Percentiles rank a stretch among this genome's conserved stretches.
Conservation (phyloP, 495 filamentous ascomycete species). For the Aspergillus steynii region DNA sequence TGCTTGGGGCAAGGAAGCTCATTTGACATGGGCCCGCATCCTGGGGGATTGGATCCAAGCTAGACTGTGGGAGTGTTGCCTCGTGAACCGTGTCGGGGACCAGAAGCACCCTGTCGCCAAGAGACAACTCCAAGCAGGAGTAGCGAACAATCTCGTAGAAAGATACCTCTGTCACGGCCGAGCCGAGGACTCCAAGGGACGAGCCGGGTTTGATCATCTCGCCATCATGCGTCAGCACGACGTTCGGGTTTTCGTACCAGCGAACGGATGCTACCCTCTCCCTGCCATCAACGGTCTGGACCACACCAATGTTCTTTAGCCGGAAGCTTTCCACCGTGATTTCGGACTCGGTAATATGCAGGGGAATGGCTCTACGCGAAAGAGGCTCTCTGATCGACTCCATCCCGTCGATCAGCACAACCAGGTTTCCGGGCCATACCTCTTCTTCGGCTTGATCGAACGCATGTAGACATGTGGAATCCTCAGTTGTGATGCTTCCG, state of each 20-base stretch:
- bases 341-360: slow-evolving; percentile 6
- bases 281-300: slow-evolving; percentile 54
- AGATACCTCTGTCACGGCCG: slow-evolving; percentile 50
- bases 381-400: slow-evolving; percentile 4
- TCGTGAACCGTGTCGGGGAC: slow-evolving; percentile 28
- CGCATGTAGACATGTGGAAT: slow-evolving; percentile 40
- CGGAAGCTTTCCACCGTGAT: neutral
- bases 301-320: slow-evolving; percentile 52
- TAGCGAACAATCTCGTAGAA: slow-evolving; percentile 56
- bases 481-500: slow-evolving; percentile 46
- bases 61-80: slow-evolving; percentile 10
- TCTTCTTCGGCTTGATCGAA: slow-evolving; percentile 51
- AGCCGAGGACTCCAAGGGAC: slow-evolving; percentile 41
- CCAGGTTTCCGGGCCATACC: slow-evolving; percentile 61
- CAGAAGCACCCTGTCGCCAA: slow-evolving; percentile 54
- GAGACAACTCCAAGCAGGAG: slow-evolving; percentile 39
- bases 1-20: slow-evolving; percentile 13
- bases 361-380: slow-evolving; percentile 9
- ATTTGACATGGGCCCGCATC: slow-evolving; percentile 13
- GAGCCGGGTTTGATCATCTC: slow-evolving; percentile 31
- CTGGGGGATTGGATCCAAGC: neutral
- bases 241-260: slow-evolving; percentile 50
- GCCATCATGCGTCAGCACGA: slow-evolving; percentile 40
- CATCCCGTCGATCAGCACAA: slow-evolving; percentile 46
- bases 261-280: slow-evolving; percentile 55